Evolutionary conservation across 2,329 filamentous ascomycete genomes (phyloP).

Genomic region (Scedosporium apiospermum): DNA sequence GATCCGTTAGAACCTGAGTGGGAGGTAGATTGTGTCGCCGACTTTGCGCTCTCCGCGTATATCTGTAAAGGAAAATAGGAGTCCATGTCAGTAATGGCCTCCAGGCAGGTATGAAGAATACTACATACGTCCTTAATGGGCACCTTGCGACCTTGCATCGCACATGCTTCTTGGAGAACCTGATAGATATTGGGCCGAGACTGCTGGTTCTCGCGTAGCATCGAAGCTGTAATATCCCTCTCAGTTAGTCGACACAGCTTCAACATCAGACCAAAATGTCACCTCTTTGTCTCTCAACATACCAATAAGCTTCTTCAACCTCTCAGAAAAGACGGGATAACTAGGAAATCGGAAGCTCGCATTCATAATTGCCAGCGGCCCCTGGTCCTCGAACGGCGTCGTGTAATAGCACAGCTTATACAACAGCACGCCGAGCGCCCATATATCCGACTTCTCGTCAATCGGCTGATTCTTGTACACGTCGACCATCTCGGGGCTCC

Average conservation of each 20-base stretch:
- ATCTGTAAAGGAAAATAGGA: constrained; percentile 41
- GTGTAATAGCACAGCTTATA: constrained; percentile 99
- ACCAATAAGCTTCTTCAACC: constrained; percentile 86
- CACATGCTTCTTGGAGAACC: constrained; percentile 75
- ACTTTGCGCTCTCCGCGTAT: constrained; percentile 54
- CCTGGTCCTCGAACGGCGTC: constrained; percentile 95
- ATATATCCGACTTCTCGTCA: constrained; percentile 98
- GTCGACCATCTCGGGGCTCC: constrained; percentile 97
- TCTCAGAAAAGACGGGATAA: constrained; percentile 83
- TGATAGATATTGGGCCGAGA: constrained; percentile 87
- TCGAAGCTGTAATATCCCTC: constrained; percentile 51
- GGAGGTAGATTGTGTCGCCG: constrained; percentile 46
- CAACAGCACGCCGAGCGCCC: constrained; percentile 86
- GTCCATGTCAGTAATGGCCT: not conserved
- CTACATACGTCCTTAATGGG: constrained; percentile 76
- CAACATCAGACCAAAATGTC: not conserved
- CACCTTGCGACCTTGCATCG: constrained; percentile 77
- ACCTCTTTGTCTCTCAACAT: constrained; percentile 6
- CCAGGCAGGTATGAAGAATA: constrained; percentile 8
- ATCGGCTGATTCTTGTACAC: constrained; percentile 95
- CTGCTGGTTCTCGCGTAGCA: constrained; percentile 77
- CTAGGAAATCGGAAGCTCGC: constrained; percentile 86
- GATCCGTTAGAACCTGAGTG: constrained; percentile 44
- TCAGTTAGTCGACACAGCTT: not conserved
- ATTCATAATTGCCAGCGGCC: constrained; percentile 93